These are phyloP conservation scores for Nectriaceae sp. DNA, from an alignment of 2,329 filamentous ascomycete genomes.

Conservation along the genomic window DNA sequence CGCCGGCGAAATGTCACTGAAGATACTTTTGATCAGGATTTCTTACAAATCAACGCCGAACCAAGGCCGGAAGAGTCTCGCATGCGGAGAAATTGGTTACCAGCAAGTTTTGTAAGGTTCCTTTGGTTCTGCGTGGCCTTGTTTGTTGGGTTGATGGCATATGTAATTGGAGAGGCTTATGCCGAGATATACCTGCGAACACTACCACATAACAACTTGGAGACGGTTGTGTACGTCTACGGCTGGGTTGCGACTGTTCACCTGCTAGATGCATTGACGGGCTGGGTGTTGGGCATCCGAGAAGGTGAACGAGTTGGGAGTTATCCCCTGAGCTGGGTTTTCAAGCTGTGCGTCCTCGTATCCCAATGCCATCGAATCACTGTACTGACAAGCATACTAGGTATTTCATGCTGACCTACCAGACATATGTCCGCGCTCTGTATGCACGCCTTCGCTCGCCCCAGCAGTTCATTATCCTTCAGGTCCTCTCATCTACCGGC, in stretches of 20 bases:
- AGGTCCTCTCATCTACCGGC: constrained; percentile 62
- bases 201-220: constrained; percentile 64
- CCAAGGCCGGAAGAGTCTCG: constrained; percentile 36
- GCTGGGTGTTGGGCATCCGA: constrained; percentile 66
- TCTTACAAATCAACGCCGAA: constrained; percentile 26
- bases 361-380: no score
- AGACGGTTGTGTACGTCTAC: constrained; percentile 70
- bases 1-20: constrained; percentile 39
- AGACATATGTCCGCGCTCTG: constrained; percentile 69
- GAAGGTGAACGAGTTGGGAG: constrained; percentile 68
- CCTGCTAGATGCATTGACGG: constrained; percentile 63
- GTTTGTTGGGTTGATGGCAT: constrained; percentile 63
- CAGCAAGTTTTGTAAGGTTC: constrained; percentile 68
- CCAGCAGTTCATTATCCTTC: constrained; percentile 64
- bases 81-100: constrained; percentile 58
- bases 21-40: constrained; percentile 42
- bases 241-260: constrained; percentile 70
- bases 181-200: constrained; percentile 69
- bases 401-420: constrained; percentile 70
- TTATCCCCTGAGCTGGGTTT: constrained; percentile 71
- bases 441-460: constrained; percentile 69
- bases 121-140: constrained; percentile 70
- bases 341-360: constrained; percentile 64
- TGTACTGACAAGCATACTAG: constrained; percentile 29
- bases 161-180: constrained; percentile 69